Base-by-base conservation (phyloP, 176 grass and related monocot genomes). In the Oryza longistaminata region DNA sequence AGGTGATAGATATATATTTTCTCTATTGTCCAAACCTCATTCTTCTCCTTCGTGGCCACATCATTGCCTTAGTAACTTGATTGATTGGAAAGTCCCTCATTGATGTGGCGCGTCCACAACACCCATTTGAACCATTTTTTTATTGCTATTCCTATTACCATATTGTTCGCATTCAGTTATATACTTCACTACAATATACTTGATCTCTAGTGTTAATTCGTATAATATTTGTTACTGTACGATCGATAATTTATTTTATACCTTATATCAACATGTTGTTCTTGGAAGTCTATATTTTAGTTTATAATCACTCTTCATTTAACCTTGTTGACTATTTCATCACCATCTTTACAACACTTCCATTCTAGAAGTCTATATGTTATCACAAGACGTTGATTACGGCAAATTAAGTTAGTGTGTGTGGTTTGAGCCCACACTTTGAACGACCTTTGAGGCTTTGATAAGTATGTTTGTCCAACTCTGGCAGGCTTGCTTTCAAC, bases 41-140 rank as follows among this genome's bases (percentile, higher is more conserved):
- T 64, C 40, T 79, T 34, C 77, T 70, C 11, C 52, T 58, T 6
- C 16, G 1, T 53, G 50, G 50, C 17, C 68, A 9, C 46, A 73
- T 53, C 27, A 85, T 43, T 74, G 66, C 62, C 69, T 67, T 52
- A 52, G 15, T 52, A 52, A 64, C 45, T 75, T 25, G 6, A 72
- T 79, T 78, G 75, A 52, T 52, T 52, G 49, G 49, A 14, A 52
- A 16, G 16, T 52, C 5, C 53, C 6, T 72, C 45, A 35, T 31
- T 31, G 2, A 31, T 31, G 29, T 31, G 29, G 29, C 29, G 29
- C 29, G 2, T 31, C 29, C 29, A 31, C 29, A 31, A 31, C 29
- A 31, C 29, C 29, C 29, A 31, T 76, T 75, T 73, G 66, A 80
- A 66, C 50, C 43, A 61, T 85, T 85, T 21, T 14, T 79, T 15